Base-by-base conservation (phyloP, 1,284 basidiomycete genomes). In the Kwoniella shivajii region DNA sequence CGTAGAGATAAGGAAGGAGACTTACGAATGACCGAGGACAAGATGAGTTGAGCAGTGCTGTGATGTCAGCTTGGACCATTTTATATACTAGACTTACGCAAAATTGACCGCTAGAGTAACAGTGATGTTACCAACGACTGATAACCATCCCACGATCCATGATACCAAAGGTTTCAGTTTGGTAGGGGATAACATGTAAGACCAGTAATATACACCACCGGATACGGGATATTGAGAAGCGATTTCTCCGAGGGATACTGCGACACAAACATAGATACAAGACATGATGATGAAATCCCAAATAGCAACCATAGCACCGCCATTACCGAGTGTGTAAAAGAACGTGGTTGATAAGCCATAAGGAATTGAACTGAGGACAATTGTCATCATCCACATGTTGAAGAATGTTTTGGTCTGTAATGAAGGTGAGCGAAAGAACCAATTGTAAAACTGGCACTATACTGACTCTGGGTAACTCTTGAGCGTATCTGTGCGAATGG, bases 131-230 rank as follows among this genome's bases (percentile, higher is more conserved):
- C 78, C 79, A 4, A 79, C 77, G 7, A 80, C 63, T 10, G 71
- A 73, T 27, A 80, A 67, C 79, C 79, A 80, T 18, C 79, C 79
- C 13, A 77, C 76, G 39, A 80, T 73, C 71, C 76, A 80, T 7
- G 73, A 73, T 5, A 76, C 65, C 36, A 79, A 31, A 0, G 75
- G 72, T 5, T 69, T 71, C 60, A 71, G 74, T 37, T 62, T 65
- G 22, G 61, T 64, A 14, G 74, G 74, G 1, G 76, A 69, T 9
- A 78, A 72, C 62, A 75, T 76, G 42, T 72, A 77, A 1, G 76
- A 70, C 77, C 78, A 79, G 54, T 79, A 77, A 61, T 80, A 80
- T n/a, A 78, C 74, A 27, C 79, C 79, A 5, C 79, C 79, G 0
- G 74, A 72, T 11, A 74, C 71, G 0, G 79, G 79, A 54, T 73